Percentiles rank a stretch among this genome's conserved stretches.
Conservation (phyloP, 179 eudicot species). For the Spergularia azorica region DNA sequence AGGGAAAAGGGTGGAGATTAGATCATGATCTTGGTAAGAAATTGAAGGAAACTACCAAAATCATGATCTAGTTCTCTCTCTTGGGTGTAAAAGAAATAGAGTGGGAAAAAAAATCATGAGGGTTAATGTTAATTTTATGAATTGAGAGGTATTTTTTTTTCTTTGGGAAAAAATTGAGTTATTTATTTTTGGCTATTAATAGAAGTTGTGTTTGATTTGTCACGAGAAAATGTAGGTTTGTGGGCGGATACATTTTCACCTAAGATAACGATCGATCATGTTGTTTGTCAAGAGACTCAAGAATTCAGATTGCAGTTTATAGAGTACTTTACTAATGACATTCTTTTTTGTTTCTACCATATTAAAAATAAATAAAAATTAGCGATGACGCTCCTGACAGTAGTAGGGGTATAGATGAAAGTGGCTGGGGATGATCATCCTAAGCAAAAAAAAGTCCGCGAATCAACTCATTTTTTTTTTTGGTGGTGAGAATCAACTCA, state of each 20-base stretch:
- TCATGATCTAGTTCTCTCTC: constrained; percentile 38
- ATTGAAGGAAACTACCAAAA: constrained; percentile 24
- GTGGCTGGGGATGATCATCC: no score
- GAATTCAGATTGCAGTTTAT: no score
- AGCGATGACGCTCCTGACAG: no score
- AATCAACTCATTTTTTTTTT: no score
- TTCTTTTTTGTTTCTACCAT: no score
- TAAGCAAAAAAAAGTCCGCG: no score
- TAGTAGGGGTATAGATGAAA: no score
- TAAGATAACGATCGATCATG: constrained; percentile 54
- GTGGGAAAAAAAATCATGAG: background rate
- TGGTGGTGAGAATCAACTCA: no score
- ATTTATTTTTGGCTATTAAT: constrained; percentile 24
- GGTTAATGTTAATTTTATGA: background rate
- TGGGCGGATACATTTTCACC: constrained; percentile 30
- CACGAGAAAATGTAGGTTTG: constrained; percentile 16
- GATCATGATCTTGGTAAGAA: constrained; percentile 41
- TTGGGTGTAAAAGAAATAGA: background rate
- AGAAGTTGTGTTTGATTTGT: constrained; percentile 20
- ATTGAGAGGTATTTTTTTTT: background rate
- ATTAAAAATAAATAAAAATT: no score
- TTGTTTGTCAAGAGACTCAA: background rate
- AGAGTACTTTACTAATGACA: no score
- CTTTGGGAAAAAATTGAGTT: constrained; percentile 1
- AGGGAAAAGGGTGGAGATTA: background rate